Evolutionary conservation across 2,329 filamentous ascomycete genomes (phyloP), one percentile per base, ranked within the genome.

Genomic region (Colletotrichum liaoningense): DNA sequence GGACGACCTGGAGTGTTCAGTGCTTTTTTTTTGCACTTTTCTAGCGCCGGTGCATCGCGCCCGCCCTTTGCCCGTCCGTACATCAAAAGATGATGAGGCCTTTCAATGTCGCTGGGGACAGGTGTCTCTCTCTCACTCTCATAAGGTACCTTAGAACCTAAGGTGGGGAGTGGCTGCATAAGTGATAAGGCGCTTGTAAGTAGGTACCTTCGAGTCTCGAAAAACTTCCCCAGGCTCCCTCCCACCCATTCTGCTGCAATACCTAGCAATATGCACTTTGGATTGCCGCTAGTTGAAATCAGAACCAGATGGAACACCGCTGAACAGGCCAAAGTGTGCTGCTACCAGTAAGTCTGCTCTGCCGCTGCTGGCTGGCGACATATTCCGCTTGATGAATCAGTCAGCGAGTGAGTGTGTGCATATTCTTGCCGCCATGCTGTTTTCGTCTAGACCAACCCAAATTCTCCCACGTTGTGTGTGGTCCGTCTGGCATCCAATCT

Each of bases 371-470:
- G 33, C 26, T 68, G 56, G 38, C 33, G 38, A 59, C 28, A n/a
- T 55, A 26, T 30, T 60, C 55, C 22, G 67, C 67, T 62, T 57
- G 62, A 62, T 66, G 52, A 30, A 65, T 56, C 46, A 63, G 46
- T 69, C 65, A 63, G 59, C 54, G 59, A 33, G 33, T 42, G 38
- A 42, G 38, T 42, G 38, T 42, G 58, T 58, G 33, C 42, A 22
- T 57, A 38, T 22, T 55, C 26, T 60, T 49, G 60, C 59, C 33
- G 49, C 52, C 63, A 66, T 66, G 67, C 71, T 70, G 71, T 67
- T 52, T 73, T 66, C 67, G 71, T 71, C 71, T 66, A 66, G 71
- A 57, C 70, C 66, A 73, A 60, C 59, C 55, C 67, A 56, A 57
- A 66, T 66, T 73, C 71, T 62, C 38, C 42, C 16, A 38, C 16